Percentiles rank a stretch among this genome's conserved stretches.
phyloP scores from a whole-genome alignment of 164 flowering plant species.

The Buxus sempervirens region DNA sequence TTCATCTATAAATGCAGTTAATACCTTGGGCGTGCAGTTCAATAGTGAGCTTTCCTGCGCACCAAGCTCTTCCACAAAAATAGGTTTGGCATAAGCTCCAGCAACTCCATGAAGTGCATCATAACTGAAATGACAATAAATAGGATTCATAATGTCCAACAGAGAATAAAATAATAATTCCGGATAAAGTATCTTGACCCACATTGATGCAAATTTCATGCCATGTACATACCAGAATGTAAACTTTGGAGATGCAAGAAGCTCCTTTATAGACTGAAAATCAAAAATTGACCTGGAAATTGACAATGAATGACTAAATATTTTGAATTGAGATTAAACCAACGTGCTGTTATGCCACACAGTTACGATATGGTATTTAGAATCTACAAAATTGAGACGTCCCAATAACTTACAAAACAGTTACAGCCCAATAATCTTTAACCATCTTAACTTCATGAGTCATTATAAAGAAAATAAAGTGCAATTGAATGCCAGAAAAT shows the following conservation, averaged over 20 bases:
- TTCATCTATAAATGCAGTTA: not conserved
- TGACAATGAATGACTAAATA: slow-evolving; percentile 1
- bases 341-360: not conserved
- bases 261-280: slow-evolving; percentile 71
- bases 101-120: slow-evolving; percentile 98
- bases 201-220: not conserved
- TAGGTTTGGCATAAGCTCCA: slow-evolving; percentile 91
- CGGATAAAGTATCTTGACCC: not conserved
- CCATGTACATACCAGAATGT: slow-evolving; percentile 67
- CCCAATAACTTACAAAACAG: too few species aligned
- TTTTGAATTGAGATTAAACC: slow-evolving; percentile 2
- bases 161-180: not conserved
- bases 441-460: not conserved
- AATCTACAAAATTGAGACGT: too few species aligned
- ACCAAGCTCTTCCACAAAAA: slow-evolving; percentile 97
- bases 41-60: slow-evolving; percentile 75
- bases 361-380: not conserved
- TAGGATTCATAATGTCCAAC: not conserved
- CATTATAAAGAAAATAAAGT: not conserved
- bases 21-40: slow-evolving; percentile 90
- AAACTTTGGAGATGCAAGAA: slow-evolving; percentile 81
- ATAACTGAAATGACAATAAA: slow-evolving; percentile 40
- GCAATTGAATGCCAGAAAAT: not conserved
- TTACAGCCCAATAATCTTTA: not conserved
- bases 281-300: slow-evolving; percentile 84